Percentiles rank a stretch among this genome's conserved stretches.
phyloP scores from a whole-genome alignment of 2,329 filamentous ascomycete genomes.

The Daldinia sp. region DNA sequence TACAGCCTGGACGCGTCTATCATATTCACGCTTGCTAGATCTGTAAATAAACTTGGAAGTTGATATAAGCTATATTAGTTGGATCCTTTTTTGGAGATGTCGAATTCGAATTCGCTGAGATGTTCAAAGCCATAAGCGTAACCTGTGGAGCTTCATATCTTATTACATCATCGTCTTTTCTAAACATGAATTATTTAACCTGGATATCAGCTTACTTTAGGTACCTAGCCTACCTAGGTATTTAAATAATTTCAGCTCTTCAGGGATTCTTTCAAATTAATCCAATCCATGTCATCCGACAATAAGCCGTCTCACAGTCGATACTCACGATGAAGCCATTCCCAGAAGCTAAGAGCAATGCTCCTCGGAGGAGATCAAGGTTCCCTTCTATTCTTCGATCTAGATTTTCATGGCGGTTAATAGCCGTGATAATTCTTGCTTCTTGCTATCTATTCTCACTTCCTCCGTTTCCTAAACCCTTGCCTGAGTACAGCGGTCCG shows the following conservation, averaged over 20 bases:
- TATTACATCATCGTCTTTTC: conserved; percentile 23
- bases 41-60: not conserved
- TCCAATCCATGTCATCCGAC: not conserved
- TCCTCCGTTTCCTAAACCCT: conserved; percentile 54
- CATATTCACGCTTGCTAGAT: not conserved
- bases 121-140: conserved; percentile 22
- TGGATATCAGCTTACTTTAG: not conserved
- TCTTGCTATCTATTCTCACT: conserved; percentile 52
- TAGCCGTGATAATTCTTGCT: conserved; percentile 49
- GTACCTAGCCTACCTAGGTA: not conserved
- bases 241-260: not conserved
- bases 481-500: conserved; percentile 55
- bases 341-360: conserved; percentile 34
- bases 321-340: conserved; percentile 39
- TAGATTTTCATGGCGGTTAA: conserved; percentile 47
- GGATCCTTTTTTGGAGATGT: not conserved
- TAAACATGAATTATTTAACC: not conserved
- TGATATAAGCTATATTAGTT: conserved; percentile 11
- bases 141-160: conserved; percentile 6
- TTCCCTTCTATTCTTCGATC: conserved; percentile 42
- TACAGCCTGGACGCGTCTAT: not conserved
- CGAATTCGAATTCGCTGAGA: conserved; percentile 3
- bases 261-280: not conserved
- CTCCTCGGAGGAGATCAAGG: conserved; percentile 17
- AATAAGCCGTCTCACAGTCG: not conserved